Percentiles rank a stretch among this genome's conserved stretches.
Evolutionary conservation across 768 basidiomycete species (phyloP).

Genomic region (Leccinum uliginosum): DNA sequence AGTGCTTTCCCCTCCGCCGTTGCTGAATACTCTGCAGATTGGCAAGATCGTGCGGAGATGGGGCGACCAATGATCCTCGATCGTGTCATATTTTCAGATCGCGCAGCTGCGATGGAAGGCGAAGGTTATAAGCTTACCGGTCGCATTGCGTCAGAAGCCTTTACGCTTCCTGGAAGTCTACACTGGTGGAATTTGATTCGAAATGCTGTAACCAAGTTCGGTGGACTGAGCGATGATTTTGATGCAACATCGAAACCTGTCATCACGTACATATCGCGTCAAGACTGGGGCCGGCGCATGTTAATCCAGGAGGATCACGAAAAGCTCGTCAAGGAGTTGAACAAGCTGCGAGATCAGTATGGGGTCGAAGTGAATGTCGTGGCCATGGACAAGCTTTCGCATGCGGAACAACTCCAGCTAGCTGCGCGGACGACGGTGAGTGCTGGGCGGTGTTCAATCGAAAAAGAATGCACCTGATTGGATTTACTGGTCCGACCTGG

Average conservation of each 20-base stretch:
- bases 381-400: constrained; percentile 73
- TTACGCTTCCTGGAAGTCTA: constrained; percentile 66
- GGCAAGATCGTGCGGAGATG: constrained; percentile 72
- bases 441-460: constrained; percentile 1
- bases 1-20: constrained; percentile 75
- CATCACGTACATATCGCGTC: constrained; percentile 89
- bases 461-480: background rate
- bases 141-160: constrained; percentile 72
- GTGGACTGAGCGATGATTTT: constrained; percentile 47
- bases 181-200: constrained; percentile 86
- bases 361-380: constrained; percentile 90
- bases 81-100: constrained; percentile 83
- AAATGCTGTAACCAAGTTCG: constrained; percentile 67
- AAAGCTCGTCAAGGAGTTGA: constrained; percentile 67
- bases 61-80: constrained; percentile 74
- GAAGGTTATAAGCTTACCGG: constrained; percentile 63
- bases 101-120: constrained; percentile 77
- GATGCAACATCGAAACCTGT: constrained; percentile 62
- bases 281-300: constrained; percentile 86
- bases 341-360: constrained; percentile 61
- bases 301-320: constrained; percentile 74
- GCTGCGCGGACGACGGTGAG: constrained; percentile 83
- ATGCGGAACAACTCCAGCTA: constrained; percentile 74
- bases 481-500: background rate
- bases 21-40: constrained; percentile 81